Conservation (phyloP, 805 yeast species). For the Saccharomyces mikatae region DNA sequence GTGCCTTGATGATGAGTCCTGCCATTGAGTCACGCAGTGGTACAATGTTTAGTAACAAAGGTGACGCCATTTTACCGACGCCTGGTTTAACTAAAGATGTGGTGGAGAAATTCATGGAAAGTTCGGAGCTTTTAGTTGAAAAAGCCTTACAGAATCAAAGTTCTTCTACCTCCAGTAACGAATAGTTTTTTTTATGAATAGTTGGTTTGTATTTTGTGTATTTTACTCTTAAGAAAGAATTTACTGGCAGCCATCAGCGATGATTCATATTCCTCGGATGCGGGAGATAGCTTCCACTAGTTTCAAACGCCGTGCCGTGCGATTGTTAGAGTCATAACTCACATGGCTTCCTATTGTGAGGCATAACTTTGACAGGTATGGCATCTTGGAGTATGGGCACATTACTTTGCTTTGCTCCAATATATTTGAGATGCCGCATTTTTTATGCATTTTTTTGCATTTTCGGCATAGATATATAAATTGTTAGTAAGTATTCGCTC, state of each 20-base stretch:
- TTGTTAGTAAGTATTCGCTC: not conserved
- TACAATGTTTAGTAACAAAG: constrained; percentile 27
- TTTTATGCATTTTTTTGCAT: not conserved
- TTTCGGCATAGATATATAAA: not conserved
- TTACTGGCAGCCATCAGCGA: not conserved
- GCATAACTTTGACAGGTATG: not conserved
- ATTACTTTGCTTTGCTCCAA: not conserved
- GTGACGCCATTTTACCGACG: constrained; percentile 20
- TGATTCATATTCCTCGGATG: not conserved
- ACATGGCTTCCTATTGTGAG: not conserved
- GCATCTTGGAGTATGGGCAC: not conserved
- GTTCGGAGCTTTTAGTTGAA: constrained; percentile 17
- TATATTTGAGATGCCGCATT: not conserved
- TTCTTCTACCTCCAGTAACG: constrained; percentile 14
- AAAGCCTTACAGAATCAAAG: not conserved
- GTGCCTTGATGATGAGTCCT: constrained; percentile 28
- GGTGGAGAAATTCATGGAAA: constrained; percentile 22
- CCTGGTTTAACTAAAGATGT: constrained; percentile 26
- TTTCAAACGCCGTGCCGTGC: not conserved
- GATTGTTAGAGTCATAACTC: not conserved
- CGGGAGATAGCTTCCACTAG: not conserved
- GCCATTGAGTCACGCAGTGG: constrained; percentile 29
- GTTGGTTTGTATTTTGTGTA: not conserved
- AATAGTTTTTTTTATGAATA: not conserved
- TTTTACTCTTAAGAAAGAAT: not conserved